Evolutionary conservation across 2,329 filamentous ascomycete species (phyloP), one percentile per base, ranked within the genome.

Genomic region (Tolypocladium cylindrosporum): DNA sequence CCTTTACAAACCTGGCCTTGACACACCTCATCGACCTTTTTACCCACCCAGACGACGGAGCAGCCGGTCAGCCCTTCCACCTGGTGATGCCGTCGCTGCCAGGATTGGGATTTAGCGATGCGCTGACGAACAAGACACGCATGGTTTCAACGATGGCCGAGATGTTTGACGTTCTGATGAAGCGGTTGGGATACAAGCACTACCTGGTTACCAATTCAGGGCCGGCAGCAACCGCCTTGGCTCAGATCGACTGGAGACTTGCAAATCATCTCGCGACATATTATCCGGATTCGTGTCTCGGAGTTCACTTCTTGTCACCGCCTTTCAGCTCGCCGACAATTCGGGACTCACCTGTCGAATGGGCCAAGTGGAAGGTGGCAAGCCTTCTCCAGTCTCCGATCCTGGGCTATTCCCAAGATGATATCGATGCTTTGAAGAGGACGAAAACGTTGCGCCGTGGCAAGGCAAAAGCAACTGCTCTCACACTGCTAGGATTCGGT

Each of bases 91-190:
- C 86, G 1, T 84, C 82, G 50, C 76, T 89, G 24, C 85, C 86
- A 0, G 86, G 85, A 0, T 74, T 87, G 52, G 86, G 84, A 19
- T 89, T 89, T 65, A 87, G 85, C 67, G 85, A 88, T 67, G 75
- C 84, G 2, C 75, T 86, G 43, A 73, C 76, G 1, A 75, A 75
- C 57, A 77, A 78, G 54, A 71, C 71, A 9, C 74, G 79, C 65
- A 76, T 78, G n/a, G 69, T 84, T 57, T 67, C 74, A 7, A 73
- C 77, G 14, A 82, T 83, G 0, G 84, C 83, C 0, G 74, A 76
- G 2, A 69, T 86, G 14, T 77, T 88, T 56, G 73, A 86, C 64
- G 69, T 65, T 0, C 65, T 89, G 57, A 89, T 89, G 86, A 69
- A 69, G 55, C 75, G 80, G 36, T 71, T 89, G 8, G 79, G 77